Conservation (phyloP, 306 rosid species). For the Glycine latifolia region DNA sequence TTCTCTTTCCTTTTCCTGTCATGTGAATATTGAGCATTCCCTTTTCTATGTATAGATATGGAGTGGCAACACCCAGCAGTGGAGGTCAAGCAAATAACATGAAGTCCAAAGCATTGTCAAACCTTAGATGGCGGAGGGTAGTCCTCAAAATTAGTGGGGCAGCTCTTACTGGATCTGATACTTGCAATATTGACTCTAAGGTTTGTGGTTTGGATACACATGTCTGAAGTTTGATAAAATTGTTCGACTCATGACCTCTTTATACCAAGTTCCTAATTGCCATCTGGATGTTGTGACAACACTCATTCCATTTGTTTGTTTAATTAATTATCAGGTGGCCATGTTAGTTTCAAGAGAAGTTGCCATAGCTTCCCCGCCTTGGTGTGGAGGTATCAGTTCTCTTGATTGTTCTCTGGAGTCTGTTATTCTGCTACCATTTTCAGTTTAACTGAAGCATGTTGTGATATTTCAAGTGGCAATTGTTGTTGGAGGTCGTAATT, state of each 20-base stretch:
- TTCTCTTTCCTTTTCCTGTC: not conserved
- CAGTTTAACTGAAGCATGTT: constrained; percentile 40
- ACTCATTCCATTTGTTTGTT: constrained; percentile 40
- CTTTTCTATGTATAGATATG: constrained; percentile 59
- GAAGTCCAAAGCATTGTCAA: constrained; percentile 71
- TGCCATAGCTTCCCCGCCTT: constrained; percentile 77
- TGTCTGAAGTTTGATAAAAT: constrained; percentile 6
- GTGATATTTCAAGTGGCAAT: constrained; percentile 75
- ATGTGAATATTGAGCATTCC: constrained; percentile 33
- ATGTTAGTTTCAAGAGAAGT: constrained; percentile 86
- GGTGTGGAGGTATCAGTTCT: constrained; percentile 84
- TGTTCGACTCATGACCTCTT: constrained; percentile 24
- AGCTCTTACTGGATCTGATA: constrained; percentile 86
- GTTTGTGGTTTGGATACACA: constrained; percentile 49
- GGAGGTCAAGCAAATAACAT: constrained; percentile 65
- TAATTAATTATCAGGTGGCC: constrained; percentile 65
- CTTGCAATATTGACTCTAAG: constrained; percentile 88
- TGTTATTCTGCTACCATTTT: constrained; percentile 27
- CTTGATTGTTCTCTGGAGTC: constrained; percentile 36
- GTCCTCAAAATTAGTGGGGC: constrained; percentile 92
- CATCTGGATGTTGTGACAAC: constrained; percentile 27
- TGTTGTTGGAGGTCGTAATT: constrained; percentile 95
- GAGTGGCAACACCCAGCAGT: constrained; percentile 59
- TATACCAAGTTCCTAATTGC: constrained; percentile 32
- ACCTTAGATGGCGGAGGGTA: constrained; percentile 89